Conservation (phyloP, 441 rosid species). For the Adansonia madagascariensis region DNA sequence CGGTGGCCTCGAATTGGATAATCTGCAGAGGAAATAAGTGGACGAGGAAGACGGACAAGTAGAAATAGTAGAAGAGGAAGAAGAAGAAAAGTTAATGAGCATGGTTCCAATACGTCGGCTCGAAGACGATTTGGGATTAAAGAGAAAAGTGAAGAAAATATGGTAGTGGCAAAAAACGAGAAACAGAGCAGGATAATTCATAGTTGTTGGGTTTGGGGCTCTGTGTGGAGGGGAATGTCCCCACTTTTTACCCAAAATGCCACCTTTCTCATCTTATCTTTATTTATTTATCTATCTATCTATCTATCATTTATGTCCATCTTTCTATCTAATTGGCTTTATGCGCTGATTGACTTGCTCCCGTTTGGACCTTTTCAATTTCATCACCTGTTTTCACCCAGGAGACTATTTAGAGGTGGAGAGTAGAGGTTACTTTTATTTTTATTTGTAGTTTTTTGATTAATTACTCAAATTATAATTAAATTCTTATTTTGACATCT, state of each 20-base stretch:
- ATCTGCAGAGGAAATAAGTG: constrained; percentile 14
- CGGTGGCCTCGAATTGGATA: constrained; percentile 21
- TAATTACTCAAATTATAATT: too few species aligned
- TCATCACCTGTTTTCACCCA: too few species aligned
- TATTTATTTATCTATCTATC: too few species aligned
- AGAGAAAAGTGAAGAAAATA: constrained; percentile 18
- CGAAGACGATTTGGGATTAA: constrained; percentile 13
- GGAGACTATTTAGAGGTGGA: too few species aligned
- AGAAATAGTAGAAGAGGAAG: not conserved
- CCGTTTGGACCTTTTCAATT: too few species aligned
- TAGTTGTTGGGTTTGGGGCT: constrained; percentile 7
- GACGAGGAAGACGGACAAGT: constrained; percentile 20
- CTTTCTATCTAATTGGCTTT: too few species aligned
- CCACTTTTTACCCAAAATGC: not conserved
- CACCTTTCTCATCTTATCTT: too few species aligned
- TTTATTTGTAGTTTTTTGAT: too few species aligned
- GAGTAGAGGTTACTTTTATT: too few species aligned
- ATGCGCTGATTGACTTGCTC: too few species aligned
- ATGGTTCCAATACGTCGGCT: constrained; percentile 19
- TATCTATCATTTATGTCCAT: too few species aligned
- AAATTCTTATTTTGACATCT: too few species aligned
- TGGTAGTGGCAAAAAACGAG: constrained; percentile 12
- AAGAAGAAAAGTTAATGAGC: constrained; percentile 18
- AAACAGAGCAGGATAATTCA: constrained; percentile 21
- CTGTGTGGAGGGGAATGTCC: constrained; percentile 25